Evolutionary conservation across 1,139 yeast genomes (phyloP).

Genomic region (Magnusiomyces fungicola): DNA sequence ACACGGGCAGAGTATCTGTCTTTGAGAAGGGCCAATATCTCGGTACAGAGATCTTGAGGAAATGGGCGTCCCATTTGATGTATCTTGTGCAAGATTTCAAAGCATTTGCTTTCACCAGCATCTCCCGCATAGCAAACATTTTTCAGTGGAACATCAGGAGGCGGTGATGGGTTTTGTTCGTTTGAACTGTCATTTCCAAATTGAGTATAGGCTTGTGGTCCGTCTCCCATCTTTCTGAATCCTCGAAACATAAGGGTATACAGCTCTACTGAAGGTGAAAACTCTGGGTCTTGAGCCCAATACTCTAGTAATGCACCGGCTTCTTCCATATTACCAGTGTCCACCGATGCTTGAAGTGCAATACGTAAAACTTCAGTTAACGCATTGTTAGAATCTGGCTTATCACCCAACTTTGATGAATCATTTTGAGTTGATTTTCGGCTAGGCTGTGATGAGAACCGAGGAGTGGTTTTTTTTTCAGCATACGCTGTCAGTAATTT

Average conservation of each 20-base stretch:
- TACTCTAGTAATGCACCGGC: conserved; percentile 22
- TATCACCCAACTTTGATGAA: too few relatives aligned
- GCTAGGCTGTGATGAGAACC: too few relatives aligned
- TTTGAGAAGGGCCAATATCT: conserved; percentile 19
- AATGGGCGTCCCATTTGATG: conserved; percentile 14
- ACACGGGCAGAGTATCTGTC: conserved; percentile 20
- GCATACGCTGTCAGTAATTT: conserved; percentile 16
- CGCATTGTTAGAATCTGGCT: too few relatives aligned
- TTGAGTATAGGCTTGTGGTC: background rate
- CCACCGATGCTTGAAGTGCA: conserved; percentile 20
- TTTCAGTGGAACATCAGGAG: background rate
- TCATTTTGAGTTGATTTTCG: too few relatives aligned
- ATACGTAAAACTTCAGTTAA: conserved; percentile 16
- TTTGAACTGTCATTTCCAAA: background rate
- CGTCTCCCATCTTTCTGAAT: conserved; percentile 17
- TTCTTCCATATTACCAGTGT: conserved; percentile 22
- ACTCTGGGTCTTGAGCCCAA: conserved; percentile 18
- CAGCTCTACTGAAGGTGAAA: conserved; percentile 16
- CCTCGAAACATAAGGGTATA: conserved; percentile 22
- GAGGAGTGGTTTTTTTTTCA: conserved; percentile 15
- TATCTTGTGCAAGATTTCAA: conserved; percentile 20
- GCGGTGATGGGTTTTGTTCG: background rate
- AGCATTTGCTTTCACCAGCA: conserved; percentile 22
- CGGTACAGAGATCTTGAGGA: conserved; percentile 17
- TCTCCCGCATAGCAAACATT: background rate